Base-by-base conservation (phyloP, 306 rosid species). In the Alnus glutinosa region DNA sequence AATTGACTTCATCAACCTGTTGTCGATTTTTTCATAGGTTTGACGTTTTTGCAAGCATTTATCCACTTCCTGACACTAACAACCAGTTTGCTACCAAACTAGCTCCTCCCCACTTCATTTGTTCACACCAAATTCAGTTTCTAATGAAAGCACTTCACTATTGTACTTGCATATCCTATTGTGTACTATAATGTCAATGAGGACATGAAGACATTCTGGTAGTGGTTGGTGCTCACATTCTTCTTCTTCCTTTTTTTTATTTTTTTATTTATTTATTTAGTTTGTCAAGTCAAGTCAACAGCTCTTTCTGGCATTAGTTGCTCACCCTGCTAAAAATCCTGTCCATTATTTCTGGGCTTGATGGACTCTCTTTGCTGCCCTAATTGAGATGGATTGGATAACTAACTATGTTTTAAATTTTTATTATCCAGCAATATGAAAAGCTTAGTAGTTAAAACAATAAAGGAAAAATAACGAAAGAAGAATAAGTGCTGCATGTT, bases 91-190 rank as follows among this genome's bases (percentile, higher is more conserved):
- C 15, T 8, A 12, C n/a, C 15, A 58, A 58, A 8, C 66, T 19
- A 15, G 4, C 9, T 48, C 4, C 36, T 4, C 1, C 16, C 1
- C 16, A 47, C 52, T 55, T 78, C 19, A 46, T 39, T 14, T 11
- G 69, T 62, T 62, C 42, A 34, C 42, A 34, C 16, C 44, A 32
- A 63, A 63, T 63, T 63, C 46, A 63, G 46, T 63, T 63, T 63
- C 66, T 59, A 59, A 30, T 59, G 12, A 23, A 59, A 59, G 36
- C 32, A 59, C 66, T 59, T 23, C 37, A 10, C 28, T 59, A 28
- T 11, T 59, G 16, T 59, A 28, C 8, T 28, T 28, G 7, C 66
- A 13, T 59, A 58, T 58, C 64, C 36, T 62, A 32, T 34, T 2
- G n/a, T 3, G 18, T 63, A 32, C 42, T 34, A 13, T 63, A 32